Conservation (phyloP, 176 grass and related monocot species). For the Musa acuminata region DNA sequence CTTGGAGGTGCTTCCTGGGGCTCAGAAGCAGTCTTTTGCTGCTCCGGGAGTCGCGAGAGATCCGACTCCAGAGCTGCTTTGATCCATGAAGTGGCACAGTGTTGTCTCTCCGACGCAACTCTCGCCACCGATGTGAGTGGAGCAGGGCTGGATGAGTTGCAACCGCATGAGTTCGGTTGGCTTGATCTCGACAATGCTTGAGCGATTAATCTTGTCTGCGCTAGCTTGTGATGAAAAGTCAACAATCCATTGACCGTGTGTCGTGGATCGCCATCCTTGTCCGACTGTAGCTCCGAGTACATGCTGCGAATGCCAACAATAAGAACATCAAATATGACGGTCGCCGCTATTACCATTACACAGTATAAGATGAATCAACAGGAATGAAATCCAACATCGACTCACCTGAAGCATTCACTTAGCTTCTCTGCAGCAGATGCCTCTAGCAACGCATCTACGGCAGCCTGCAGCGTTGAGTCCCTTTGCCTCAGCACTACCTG, state of each 20-base stretch:
- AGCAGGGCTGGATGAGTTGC: conserved; percentile 5
- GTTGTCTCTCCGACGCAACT: conserved; percentile 50
- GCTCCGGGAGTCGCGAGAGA: conserved; percentile 35
- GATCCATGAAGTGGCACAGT: conserved; percentile 62
- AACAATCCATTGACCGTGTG: conserved; percentile 59
- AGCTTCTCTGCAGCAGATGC: conserved; percentile 62
- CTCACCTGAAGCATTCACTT: conserved; percentile 64
- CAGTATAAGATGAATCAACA: too few species aligned
- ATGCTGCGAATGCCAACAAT: conserved; percentile 24
- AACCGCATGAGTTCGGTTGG: conserved; percentile 20
- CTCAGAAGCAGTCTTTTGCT: conserved; percentile 28
- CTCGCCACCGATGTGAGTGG: conserved; percentile 31
- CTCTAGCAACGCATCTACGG: conserved; percentile 68
- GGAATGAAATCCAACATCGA: neutral
- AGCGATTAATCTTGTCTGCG: conserved; percentile 38
- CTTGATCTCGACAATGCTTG: conserved; percentile 46
- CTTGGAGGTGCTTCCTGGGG: conserved; percentile 2
- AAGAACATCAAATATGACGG: too few species aligned
- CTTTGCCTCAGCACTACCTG: conserved; percentile 69
- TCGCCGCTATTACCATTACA: too few species aligned
- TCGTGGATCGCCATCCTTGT: conserved; percentile 64
- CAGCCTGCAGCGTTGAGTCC: conserved; percentile 55
- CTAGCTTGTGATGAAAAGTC: conserved; percentile 53
- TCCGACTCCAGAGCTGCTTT: conserved; percentile 59
- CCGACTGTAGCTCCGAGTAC: conserved; percentile 63